phyloP scores from a whole-genome alignment of 352 stramenopile genomes.

The Pythium guiyangense region DNA sequence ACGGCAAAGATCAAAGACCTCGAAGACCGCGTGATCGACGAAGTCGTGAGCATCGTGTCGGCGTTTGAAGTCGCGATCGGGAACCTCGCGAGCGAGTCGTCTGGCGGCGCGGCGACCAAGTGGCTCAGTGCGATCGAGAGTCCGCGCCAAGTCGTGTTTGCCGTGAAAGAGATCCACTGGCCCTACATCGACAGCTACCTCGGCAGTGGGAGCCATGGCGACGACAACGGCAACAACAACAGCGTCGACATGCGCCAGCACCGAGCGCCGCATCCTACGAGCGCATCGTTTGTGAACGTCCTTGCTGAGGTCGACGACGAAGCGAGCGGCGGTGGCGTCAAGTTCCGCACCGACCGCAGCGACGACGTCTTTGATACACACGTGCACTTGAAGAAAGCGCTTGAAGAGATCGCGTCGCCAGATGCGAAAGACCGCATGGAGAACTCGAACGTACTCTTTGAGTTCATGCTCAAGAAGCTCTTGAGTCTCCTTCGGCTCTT shows the following conservation, averaged over 20 bases:
- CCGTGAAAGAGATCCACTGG: slow-evolving; percentile 72
- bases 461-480: slow-evolving; percentile 69
- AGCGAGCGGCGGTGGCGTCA: slow-evolving; percentile 49
- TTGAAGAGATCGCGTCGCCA: slow-evolving; percentile 59
- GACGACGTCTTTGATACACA: slow-evolving; percentile 63
- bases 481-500: slow-evolving; percentile 64
- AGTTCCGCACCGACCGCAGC: slow-evolving; percentile 64
- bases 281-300: slow-evolving; percentile 49
- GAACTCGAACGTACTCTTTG: slow-evolving; percentile 76
- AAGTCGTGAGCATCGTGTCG: slow-evolving; percentile 60
- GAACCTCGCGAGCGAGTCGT: slow-evolving; percentile 24
- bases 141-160: slow-evolving; percentile 63
- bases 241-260: too few relatives aligned
- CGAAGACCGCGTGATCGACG: slow-evolving; percentile 66
- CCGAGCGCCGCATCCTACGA: slow-evolving; percentile 12
- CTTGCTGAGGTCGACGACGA: slow-evolving; percentile 68
- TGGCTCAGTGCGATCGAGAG: slow-evolving; percentile 32
- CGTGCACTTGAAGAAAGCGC: slow-evolving; percentile 55
- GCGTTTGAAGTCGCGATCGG: slow-evolving; percentile 56
- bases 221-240: slow-evolving; percentile 2
- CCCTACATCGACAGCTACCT: slow-evolving; percentile 41
- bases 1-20: slow-evolving; percentile 53
- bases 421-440: slow-evolving; percentile 72
- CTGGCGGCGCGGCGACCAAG: slow-evolving; percentile 11
- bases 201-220: slow-evolving; percentile 8